A percentile compares a stretch with the other conserved stretches of the same genome.
phyloP scores from a whole-genome alignment of 495 filamentous ascomycete species.

The Haplographium delicatum region DNA sequence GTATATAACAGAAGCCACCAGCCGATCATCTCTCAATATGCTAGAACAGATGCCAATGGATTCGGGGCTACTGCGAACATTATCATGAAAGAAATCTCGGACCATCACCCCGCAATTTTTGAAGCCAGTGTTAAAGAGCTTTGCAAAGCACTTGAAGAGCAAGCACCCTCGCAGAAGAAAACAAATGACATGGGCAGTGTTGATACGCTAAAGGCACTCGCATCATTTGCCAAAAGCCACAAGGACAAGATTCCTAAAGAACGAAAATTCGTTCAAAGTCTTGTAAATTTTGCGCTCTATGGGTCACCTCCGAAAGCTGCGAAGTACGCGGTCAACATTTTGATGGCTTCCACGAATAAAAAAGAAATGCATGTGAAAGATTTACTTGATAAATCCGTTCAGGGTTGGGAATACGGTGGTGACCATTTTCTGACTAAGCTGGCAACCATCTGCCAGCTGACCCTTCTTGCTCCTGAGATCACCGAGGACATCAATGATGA shows the following conservation, averaged over 20 bases:
- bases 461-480: conserved; percentile 67
- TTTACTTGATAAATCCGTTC: conserved; percentile 65
- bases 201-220: conserved; percentile 88
- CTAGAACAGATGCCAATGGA: conserved; percentile 71
- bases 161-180: conserved; percentile 65
- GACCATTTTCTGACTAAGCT: conserved; percentile 79
- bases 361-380: conserved; percentile 87
- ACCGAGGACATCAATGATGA: conserved; percentile 63
- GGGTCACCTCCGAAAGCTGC: conserved; percentile 77
- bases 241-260: conserved; percentile 80
- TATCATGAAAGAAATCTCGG: conserved; percentile 87
- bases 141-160: conserved; percentile 74
- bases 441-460: conserved; percentile 76
- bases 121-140: conserved; percentile 89
- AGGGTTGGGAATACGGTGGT: conserved; percentile 70
- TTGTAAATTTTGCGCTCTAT: conserved; percentile 74
- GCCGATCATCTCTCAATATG: conserved; percentile 79
- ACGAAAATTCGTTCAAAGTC: conserved; percentile 74
- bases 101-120: conserved; percentile 79
- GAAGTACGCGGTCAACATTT: conserved; percentile 87
- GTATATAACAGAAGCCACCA: conserved; percentile 94
- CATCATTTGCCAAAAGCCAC: conserved; percentile 75
- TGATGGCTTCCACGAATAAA: conserved; percentile 73
- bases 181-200: conserved; percentile 63
- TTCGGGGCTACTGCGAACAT: conserved; percentile 79